Conservation (phyloP, 768 basidiomycete species). For the Hydnomerulius pinastri region DNA sequence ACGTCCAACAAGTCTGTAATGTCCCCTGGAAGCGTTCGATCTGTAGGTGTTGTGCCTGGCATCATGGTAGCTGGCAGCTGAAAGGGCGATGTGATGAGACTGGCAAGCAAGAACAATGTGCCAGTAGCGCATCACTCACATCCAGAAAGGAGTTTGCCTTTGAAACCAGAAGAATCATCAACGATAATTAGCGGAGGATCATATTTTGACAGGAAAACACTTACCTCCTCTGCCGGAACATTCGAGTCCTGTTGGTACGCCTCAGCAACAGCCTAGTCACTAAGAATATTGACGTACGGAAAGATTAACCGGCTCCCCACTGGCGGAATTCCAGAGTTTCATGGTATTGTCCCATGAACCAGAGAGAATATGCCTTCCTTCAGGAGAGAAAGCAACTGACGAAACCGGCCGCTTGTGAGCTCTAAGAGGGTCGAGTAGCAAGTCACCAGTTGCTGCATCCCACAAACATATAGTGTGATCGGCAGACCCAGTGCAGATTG, state of each 20-base stretch:
- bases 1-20: not conserved
- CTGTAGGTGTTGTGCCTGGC: no score
- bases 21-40: not conserved
- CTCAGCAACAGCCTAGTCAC: no score
- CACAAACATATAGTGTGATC: not conserved
- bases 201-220: no score
- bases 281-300: slow-evolving; percentile 27
- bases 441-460: not conserved
- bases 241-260: no score
- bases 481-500: not conserved
- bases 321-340: not conserved
- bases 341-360: not conserved
- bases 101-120: not conserved
- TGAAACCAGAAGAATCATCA: not conserved
- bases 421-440: not conserved
- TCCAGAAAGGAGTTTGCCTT: not conserved
- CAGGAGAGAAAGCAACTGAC: not conserved
- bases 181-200: no score
- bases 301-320: slow-evolving; percentile 7
- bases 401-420: not conserved
- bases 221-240: no score
- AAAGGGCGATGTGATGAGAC: not conserved
- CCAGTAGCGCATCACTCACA: not conserved
- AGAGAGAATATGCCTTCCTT: not conserved
- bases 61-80: not conserved